phyloP scores from a whole-genome alignment of 768 basidiomycete genomes.

The Leccinum imitatum region DNA sequence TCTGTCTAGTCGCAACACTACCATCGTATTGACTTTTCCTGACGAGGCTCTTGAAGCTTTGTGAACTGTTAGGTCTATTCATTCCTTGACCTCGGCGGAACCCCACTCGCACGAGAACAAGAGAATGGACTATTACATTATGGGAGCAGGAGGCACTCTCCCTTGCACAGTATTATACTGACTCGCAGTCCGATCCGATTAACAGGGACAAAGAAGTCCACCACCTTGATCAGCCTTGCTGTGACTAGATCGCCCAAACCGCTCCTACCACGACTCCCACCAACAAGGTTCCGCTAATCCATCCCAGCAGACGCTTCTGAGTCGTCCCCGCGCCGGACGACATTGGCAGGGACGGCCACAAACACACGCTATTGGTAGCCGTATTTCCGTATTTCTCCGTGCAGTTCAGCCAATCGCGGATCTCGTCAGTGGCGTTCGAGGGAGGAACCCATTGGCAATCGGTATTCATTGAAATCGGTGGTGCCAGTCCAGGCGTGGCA shows the following conservation, averaged over 20 bases:
- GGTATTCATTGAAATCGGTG: background rate
- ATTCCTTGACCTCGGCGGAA: background rate
- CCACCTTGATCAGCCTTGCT: background rate
- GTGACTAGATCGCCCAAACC: background rate
- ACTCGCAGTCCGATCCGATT: background rate
- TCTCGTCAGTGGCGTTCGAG: background rate
- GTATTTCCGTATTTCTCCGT: background rate
- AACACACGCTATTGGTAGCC: background rate
- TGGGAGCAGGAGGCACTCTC: background rate
- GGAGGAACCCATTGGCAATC: background rate
- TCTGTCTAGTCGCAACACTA: background rate
- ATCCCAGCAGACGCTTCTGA: background rate
- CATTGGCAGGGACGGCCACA: background rate
- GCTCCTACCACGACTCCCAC: background rate
- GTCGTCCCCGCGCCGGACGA: background rate
- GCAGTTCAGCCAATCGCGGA: background rate
- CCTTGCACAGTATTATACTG: background rate
- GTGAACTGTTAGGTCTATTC: background rate
- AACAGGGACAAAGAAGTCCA: background rate
- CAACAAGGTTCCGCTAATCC: background rate
- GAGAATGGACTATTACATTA: background rate
- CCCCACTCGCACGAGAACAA: background rate
- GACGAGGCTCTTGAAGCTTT: background rate
- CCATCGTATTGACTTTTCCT: background rate
- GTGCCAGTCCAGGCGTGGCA: background rate